Base-by-base conservation (phyloP, 2,329 filamentous ascomycete genomes). In the Chrysoporthe puriensis region DNA sequence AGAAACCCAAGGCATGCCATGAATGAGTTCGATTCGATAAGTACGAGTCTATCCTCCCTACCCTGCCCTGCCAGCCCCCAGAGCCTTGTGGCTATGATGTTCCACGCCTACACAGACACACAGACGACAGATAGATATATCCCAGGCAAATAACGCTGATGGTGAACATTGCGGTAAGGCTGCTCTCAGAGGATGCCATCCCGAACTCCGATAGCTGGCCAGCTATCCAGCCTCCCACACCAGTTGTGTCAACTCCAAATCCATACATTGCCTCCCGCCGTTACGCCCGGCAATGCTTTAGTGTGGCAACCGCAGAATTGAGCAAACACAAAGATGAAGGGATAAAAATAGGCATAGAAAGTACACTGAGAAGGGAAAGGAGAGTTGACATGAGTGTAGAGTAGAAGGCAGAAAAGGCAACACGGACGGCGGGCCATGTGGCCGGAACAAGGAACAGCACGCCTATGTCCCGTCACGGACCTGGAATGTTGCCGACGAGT, bases 401-500 rank as follows among this genome's bases (percentile, higher is more conserved):
- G 21, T 26, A 21, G 26, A 26, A 52, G 7, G 44, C 16, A 46
- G 44, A 4, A 52, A 9, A 32, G 21, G 21, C 9, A 54, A 5
- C 7, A 32, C 11, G 4, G 50, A 32, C 3, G 11, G 36, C 36
- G 36, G 9, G 36, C 6, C 36, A 40, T 26, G 36, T 6, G 36
- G 5, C 36, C 36, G n/a, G 14, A 8, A 21, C 43, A 34, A 26
- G 21, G 8, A 5, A 9, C 5, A 16, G 21, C 7, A 18, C 11
- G 9, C 34, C 21, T 46, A 46, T 13, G 21, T 46, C 21, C 13
- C 43, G 8, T 48, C 43, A 4, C 16, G 42, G n/a, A 18, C 59
- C 14, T n/a, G 36, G 4, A 34, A 63, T 32, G 60, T 34, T 16
- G 61, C 46, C 70, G 75, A 74, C 58, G 75, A 72, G 70, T 72